These are phyloP conservation scores for Phytopythium boreale DNA, from an alignment of 352 stramenopile genomes.

Conservation along the genomic window DNA sequence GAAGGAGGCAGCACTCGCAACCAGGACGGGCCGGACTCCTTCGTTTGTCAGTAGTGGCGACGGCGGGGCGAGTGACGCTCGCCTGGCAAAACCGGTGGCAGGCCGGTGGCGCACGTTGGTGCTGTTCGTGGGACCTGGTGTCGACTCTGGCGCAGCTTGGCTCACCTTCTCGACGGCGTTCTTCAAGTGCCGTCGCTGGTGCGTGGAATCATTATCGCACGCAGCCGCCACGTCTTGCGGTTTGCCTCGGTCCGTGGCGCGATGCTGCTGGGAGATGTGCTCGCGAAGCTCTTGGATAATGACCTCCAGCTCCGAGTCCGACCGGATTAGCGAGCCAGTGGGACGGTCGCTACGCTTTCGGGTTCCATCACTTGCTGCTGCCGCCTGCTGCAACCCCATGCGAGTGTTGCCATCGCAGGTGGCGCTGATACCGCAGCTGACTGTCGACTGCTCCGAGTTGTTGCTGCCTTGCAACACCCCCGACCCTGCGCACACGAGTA, in stretches of 20 bases:
- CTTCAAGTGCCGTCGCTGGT: slow-evolving; percentile 49
- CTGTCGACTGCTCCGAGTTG: background rate
- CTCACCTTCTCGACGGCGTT: slow-evolving; percentile 58
- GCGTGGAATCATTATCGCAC: slow-evolving; percentile 10
- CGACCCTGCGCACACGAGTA: slow-evolving; percentile 2
- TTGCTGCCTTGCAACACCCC: slow-evolving; percentile 3
- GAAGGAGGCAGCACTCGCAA: background rate
- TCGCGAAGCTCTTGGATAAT: slow-evolving; percentile 65
- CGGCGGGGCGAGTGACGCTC: background rate
- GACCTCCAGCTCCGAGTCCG: slow-evolving; percentile 60
- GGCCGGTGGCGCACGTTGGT: background rate
- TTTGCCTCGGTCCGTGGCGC: background rate
- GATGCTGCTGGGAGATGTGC: slow-evolving; percentile 47
- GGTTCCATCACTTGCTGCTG: background rate
- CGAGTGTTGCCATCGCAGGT: background rate
- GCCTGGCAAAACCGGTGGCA: background rate
- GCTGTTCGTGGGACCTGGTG: background rate
- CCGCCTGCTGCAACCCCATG: background rate
- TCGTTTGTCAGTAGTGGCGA: background rate
- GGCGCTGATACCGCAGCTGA: background rate
- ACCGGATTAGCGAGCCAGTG: slow-evolving; percentile 17
- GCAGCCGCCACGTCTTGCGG: background rate
- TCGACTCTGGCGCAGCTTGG: slow-evolving; percentile 1
- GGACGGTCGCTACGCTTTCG: background rate
- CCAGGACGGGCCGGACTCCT: background rate